Percentiles rank a stretch among this genome's conserved stretches.
Conservation (phyloP, 202 grass and related monocot genomes). For the Eragrostis tef region DNA sequence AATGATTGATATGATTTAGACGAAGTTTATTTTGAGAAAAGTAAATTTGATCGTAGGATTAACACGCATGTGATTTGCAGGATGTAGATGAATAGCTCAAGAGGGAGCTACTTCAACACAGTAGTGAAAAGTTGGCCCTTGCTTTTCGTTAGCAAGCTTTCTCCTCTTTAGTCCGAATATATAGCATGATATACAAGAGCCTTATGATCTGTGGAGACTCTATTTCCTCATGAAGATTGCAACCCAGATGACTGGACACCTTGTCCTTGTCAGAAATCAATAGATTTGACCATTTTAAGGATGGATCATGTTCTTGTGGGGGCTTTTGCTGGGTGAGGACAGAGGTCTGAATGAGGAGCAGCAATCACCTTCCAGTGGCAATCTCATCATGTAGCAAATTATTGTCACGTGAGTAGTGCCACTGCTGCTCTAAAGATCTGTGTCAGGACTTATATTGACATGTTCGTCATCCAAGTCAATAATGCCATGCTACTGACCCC, state of each 20-base stretch:
- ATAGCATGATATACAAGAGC: constrained; percentile 29
- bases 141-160: constrained; percentile 44
- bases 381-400: constrained; percentile 56
- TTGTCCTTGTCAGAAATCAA: constrained; percentile 42
- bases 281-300: constrained; percentile 63
- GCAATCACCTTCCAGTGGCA: constrained; percentile 48
- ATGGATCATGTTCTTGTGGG: constrained; percentile 62
- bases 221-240: constrained; percentile 37
- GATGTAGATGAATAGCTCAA: constrained; percentile 39
- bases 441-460: constrained; percentile 49
- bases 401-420: constrained; percentile 58
- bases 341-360: constrained; percentile 52
- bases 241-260: constrained; percentile 24
- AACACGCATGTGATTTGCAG: constrained; percentile 19
- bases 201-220: constrained; percentile 42
- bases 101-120: constrained; percentile 30
- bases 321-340: constrained; percentile 56
- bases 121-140: constrained; percentile 42
- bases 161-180: background rate
- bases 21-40: constrained; percentile 28
- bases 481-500: constrained; percentile 55
- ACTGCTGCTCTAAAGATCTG: constrained; percentile 55
- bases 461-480: constrained; percentile 55
- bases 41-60: constrained; percentile 23
- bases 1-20: constrained; percentile 19